A percentile compares a stretch with the other conserved stretches of the same genome.
phyloP scores from a whole-genome alignment of 106 monocot genomes.

The Iris macrosiphon region DNA sequence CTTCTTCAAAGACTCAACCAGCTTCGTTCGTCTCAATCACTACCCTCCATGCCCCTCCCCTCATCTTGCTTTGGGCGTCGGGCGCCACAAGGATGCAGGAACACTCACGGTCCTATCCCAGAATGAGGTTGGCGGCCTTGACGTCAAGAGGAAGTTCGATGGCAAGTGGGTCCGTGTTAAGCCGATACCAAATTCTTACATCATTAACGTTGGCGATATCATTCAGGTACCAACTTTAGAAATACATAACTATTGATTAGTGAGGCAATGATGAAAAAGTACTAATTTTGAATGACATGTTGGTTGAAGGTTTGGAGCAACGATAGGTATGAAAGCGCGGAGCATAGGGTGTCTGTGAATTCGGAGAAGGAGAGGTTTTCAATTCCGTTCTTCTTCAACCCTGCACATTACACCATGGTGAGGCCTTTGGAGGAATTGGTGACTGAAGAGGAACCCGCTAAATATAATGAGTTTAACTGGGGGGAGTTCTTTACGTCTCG shows the following conservation, averaged over 20 bases:
- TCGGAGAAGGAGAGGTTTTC: constrained; percentile 60
- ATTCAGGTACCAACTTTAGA: constrained; percentile 23
- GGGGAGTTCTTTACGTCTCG: constrained; percentile 43
- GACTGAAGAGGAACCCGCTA: constrained; percentile 30
- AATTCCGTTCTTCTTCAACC: constrained; percentile 72
- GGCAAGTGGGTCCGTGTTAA: constrained; percentile 62
- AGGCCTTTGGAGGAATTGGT: constrained; percentile 51
- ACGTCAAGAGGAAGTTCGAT: constrained; percentile 41
- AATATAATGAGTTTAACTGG: constrained; percentile 45
- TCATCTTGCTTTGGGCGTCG: constrained; percentile 57
- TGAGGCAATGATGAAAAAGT: too few species aligned
- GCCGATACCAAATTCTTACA: constrained; percentile 47
- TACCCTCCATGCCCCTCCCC: constrained; percentile 63
- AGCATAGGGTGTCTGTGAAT: constrained; percentile 71
- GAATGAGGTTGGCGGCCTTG: constrained; percentile 52
- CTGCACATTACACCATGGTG: constrained; percentile 25
- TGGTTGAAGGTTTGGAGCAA: constrained; percentile 61
- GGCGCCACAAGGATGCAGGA: constrained; percentile 65
- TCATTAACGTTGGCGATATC: constrained; percentile 69
- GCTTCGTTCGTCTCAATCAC: constrained; percentile 54
- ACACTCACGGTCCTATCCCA: constrained; percentile 47
- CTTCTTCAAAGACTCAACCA: constrained; percentile 39
- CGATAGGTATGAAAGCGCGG: constrained; percentile 60
- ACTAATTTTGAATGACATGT: too few species aligned
- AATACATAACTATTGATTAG: too few species aligned